Base-by-base conservation (phyloP, 2,329 filamentous ascomycete species). In the Sporothrix phasma region DNA sequence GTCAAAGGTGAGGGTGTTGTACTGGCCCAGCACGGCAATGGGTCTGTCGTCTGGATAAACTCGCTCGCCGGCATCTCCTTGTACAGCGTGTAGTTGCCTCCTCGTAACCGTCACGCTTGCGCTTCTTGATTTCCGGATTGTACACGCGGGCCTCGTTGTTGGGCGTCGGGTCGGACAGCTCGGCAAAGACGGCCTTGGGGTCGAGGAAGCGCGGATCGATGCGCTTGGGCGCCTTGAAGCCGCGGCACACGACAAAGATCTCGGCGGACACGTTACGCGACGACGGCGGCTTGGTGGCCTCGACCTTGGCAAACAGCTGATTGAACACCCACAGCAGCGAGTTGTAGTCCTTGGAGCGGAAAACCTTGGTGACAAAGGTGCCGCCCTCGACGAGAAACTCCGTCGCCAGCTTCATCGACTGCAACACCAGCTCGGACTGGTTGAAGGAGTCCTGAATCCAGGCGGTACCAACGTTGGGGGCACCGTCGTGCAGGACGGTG, bases 361-460 rank as follows among this genome's bases (percentile, higher is more conserved):
- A 99, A 49, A 99, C 90, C 77, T 99, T 99, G 64, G 93, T 97
- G 51, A 97, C 92, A 69, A 97, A 97, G 8, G 88, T 93, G 68
- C 94, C 94, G 53, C 92, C 91, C 74, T 93, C 88, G 19, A 85
- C 82, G 65, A 99, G 77, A 70, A 99, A 99, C 69, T 99, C 93
- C 0, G 92, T 96, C 3, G 94, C 94, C 64, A 99, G 80, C 75
- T 95, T 96, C 81, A 99, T 82, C 8, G 90, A 89, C 74, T 96
- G 90, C 63, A 99, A 79, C 13, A 89, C 91, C 61, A 99, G 80
- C 77, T 97, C 93, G 65, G 93, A 94, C 77, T 99, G 94, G 67
- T 93, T 93, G 82, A 96, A 99, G 51, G 94, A 94, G 80, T 99
- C 94, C 78, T 99, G 94, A 49, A 92, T 89, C 94, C 94, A 99